These are phyloP conservation scores for Kingdonia uniflora DNA, from an alignment of 164 flowering plant species.

Conservation along the genomic window DNA sequence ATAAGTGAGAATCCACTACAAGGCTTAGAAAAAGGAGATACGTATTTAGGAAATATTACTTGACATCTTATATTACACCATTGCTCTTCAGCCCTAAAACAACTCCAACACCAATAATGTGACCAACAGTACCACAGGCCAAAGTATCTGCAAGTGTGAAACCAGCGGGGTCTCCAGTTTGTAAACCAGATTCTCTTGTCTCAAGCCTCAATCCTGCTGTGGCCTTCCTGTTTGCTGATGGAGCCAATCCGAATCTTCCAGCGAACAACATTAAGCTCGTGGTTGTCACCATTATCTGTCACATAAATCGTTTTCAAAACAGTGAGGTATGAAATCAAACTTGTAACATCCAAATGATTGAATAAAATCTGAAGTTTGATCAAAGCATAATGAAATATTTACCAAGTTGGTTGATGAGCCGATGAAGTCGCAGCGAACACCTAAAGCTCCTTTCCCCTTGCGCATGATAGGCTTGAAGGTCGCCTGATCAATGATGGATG, in stretches of 20 bases:
- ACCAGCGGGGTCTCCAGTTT: constrained; percentile 98
- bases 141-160: constrained; percentile 88
- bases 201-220: constrained; percentile 91
- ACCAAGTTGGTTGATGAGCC: constrained; percentile 89
- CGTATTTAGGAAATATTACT: not conserved
- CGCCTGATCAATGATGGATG: constrained; percentile 17
- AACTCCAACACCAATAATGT: constrained; percentile 91
- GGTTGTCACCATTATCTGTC: constrained; percentile 76
- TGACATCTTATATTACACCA: constrained; percentile 43
- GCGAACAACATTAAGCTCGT: constrained; percentile 90
- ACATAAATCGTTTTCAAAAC: not conserved
- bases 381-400: constrained; percentile 7
- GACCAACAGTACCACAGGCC: constrained; percentile 85
- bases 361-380: not conserved
- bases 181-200: constrained; percentile 79
- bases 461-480: constrained; percentile 34
- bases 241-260: constrained; percentile 93
- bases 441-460: constrained; percentile 57
- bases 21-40: too few species aligned
- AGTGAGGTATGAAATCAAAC: not conserved
- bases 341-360: not conserved
- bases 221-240: constrained; percentile 92
- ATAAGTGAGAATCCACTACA: too few species aligned
- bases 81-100: constrained; percentile 87
- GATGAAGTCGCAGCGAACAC: constrained; percentile 70